Percentiles rank a stretch among this genome's conserved stretches.
Conservation (phyloP, 257 asterid species). For the Solanum chiquidenum region DNA sequence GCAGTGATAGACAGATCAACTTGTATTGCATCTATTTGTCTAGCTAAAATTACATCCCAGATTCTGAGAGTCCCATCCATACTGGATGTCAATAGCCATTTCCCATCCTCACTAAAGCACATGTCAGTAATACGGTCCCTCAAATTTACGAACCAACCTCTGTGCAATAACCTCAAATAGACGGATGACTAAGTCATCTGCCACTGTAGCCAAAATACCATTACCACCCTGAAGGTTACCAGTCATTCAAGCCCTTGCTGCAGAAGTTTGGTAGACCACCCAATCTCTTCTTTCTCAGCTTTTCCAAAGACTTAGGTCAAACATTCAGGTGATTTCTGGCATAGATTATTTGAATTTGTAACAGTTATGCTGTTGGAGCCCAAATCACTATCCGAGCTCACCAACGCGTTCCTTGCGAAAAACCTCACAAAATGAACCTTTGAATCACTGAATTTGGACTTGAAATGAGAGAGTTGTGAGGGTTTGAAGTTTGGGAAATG, state of each 20-base stretch:
- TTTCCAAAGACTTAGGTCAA: constrained; percentile 88
- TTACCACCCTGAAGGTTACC: constrained; percentile 52
- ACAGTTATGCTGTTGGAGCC: background rate
- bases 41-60: constrained; percentile 83
- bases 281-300: constrained; percentile 95
- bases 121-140: too few relatives aligned
- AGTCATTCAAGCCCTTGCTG: constrained; percentile 85
- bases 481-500: too few relatives aligned
- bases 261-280: constrained; percentile 82
- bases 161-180: too few relatives aligned
- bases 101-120: constrained; percentile 64
- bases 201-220: too few relatives aligned
- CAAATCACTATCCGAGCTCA: too few relatives aligned
- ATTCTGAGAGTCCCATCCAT: constrained; percentile 87
- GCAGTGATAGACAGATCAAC: constrained; percentile 74
- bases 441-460: too few relatives aligned
- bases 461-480: too few relatives aligned
- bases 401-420: too few relatives aligned
- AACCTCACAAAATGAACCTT: too few relatives aligned
- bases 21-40: constrained; percentile 70
- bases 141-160: too few relatives aligned
- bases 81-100: constrained; percentile 85
- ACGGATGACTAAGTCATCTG: too few relatives aligned
- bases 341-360: background rate
- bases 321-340: constrained; percentile 57